Evolutionary conservation across 495 filamentous ascomycete species (phyloP).

Genomic region (Elaphomyces granulatus): DNA sequence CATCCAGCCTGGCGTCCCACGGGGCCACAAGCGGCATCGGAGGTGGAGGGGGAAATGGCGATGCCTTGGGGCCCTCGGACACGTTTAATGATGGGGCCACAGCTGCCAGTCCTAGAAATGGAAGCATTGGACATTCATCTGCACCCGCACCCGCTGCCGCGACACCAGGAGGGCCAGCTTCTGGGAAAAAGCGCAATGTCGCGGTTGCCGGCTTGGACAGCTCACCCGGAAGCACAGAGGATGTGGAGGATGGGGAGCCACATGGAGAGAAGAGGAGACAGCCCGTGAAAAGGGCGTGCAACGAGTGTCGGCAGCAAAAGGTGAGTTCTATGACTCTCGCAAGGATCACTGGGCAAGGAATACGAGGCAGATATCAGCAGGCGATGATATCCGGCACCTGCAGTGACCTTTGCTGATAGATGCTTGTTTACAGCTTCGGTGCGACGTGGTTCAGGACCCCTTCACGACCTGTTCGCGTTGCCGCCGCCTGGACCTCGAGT

Average conservation of each 20-base stretch:
- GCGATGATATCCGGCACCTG: conserved; percentile 1
- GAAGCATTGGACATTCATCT: conserved; percentile 25
- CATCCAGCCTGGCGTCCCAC: conserved; percentile 31
- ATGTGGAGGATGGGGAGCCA: conserved; percentile 43
- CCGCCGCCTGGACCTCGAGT: conserved; percentile 69
- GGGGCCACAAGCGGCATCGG: conserved; percentile 23
- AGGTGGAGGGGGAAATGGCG: conserved; percentile 21
- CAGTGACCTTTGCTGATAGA: conserved; percentile 2
- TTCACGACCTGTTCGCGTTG: conserved; percentile 73
- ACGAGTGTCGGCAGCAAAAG: conserved; percentile 94
- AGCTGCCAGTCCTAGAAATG: conserved; percentile 31
- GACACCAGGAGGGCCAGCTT: conserved; percentile 22
- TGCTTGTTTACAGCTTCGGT: conserved; percentile 47
- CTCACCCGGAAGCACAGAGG: conserved; percentile 57
- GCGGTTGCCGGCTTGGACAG: conserved; percentile 42
- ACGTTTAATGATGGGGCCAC: conserved; percentile 28
- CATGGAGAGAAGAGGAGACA: conserved; percentile 50
- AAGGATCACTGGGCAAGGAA: too few relatives aligned
- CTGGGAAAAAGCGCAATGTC: conserved; percentile 33
- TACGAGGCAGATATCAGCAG: too few relatives aligned
- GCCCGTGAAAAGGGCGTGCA: conserved; percentile 79
- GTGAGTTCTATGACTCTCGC: conserved; percentile 32
- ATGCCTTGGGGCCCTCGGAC: conserved; percentile 13
- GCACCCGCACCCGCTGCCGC: too few relatives aligned
- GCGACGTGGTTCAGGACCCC: conserved; percentile 79